Evolutionary conservation across 148 eudicot species (phyloP).

Genomic region (Rheum nobile): DNA sequence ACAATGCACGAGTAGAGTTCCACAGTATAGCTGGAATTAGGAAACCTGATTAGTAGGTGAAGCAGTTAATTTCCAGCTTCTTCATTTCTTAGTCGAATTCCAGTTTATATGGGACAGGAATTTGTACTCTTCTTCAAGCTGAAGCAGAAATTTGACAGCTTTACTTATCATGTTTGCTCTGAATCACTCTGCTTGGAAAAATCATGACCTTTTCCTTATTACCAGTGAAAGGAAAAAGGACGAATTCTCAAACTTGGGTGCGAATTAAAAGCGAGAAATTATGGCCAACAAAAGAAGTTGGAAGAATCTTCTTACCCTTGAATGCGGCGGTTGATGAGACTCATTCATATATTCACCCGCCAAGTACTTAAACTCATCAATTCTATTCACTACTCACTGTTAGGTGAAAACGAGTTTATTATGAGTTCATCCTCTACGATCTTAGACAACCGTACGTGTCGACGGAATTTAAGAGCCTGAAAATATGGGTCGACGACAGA

Average conservation of each 20-base stretch:
- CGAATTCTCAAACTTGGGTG: neutral
- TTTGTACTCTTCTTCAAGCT: no score
- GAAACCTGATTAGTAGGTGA: no score
- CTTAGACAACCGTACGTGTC: neutral
- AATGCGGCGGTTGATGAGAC: neutral
- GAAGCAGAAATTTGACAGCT: neutral
- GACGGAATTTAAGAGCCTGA: conserved; percentile 1
- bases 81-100: no score
- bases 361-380: neutral
- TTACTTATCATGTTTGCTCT: neutral
- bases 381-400: neutral
- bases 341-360: neutral
- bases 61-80: no score
- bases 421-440: neutral
- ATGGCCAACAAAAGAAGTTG: conserved; percentile 4
- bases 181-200: no score
- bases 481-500: neutral
- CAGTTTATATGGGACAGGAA: no score
- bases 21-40: no score
- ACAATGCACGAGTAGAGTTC: no score
- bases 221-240: neutral
- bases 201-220: no score
- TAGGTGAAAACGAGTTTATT: neutral
- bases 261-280: neutral
- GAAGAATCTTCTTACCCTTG: neutral